These are phyloP conservation scores for Entomortierella chlamydospora DNA, from an alignment of 192 early-diverging fungal genomes.

Conservation along the genomic window DNA sequence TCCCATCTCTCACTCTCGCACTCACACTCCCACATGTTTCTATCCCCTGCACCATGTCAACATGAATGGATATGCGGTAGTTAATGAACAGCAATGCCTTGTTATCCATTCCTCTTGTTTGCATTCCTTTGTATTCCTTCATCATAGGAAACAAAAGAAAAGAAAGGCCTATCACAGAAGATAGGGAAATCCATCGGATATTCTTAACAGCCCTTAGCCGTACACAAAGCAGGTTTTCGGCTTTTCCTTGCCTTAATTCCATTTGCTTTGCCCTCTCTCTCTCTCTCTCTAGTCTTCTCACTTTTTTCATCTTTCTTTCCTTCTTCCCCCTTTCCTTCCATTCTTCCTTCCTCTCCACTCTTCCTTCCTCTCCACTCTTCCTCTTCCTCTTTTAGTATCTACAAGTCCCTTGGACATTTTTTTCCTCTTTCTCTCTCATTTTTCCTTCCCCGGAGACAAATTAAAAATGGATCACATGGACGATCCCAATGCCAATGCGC, in stretches of 20 bases:
- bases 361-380: neutral
- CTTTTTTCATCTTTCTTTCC: neutral
- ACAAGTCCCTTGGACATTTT: too few relatives aligned
- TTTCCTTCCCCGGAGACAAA: neutral
- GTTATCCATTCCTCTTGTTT: too few relatives aligned
- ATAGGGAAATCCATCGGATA: neutral
- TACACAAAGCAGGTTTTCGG: neutral
- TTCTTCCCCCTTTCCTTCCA: neutral
- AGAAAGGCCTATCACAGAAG: too few relatives aligned
- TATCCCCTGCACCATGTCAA: too few relatives aligned
- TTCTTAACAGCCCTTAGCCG: neutral
- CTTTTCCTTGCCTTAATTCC: neutral
- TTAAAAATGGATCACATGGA: conserved; percentile 43
- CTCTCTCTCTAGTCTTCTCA: neutral
- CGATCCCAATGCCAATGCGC: conserved; percentile 33
- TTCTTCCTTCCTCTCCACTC: neutral
- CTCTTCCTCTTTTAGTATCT: neutral
- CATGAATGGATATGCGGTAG: too few relatives aligned
- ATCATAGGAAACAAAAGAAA: too few relatives aligned
- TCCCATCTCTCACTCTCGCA: too few relatives aligned
- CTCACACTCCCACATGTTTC: too few relatives aligned
- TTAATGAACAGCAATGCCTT: too few relatives aligned
- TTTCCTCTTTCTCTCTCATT: neutral
- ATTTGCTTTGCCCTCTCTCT: too few relatives aligned
- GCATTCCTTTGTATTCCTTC: too few relatives aligned